These are phyloP conservation scores for Schizosaccharomyces versatilis DNA, from an alignment of 1,139 yeast species.

Conservation along the genomic window DNA sequence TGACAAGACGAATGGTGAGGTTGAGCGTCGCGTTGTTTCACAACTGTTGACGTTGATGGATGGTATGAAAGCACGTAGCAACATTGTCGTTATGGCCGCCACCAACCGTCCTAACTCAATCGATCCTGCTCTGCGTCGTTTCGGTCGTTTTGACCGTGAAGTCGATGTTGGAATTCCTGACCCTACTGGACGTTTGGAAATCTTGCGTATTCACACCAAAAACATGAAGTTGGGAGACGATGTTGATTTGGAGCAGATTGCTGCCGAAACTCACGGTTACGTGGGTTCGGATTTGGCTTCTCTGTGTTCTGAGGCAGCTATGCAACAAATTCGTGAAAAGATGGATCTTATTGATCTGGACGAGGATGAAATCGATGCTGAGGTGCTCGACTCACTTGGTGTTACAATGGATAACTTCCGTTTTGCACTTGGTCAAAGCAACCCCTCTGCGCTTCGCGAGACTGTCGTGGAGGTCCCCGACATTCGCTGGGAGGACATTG, in stretches of 20 bases:
- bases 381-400: conserved; percentile 83
- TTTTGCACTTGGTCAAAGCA: conserved; percentile 91
- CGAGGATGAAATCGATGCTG: conserved; percentile 95
- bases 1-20: conserved; percentile 98
- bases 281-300: conserved; percentile 93
- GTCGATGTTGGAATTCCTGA: conserved; percentile 98
- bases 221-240: conserved; percentile 92
- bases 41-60: conserved; percentile 94
- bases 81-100: conserved; percentile 83
- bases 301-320: conserved; percentile 94
- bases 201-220: conserved; percentile 78
- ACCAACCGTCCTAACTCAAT: conserved; percentile 96
- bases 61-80: conserved; percentile 97
- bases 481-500: conserved; percentile 95
- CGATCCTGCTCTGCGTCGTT: conserved; percentile 94
- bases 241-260: conserved; percentile 84
- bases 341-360: conserved; percentile 95
- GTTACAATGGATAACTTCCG: conserved; percentile 98
- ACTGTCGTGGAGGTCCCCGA: conserved; percentile 96
- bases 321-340: conserved; percentile 96
- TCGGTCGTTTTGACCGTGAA: conserved; percentile 97
- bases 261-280: conserved; percentile 85
- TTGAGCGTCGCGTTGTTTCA: conserved; percentile 91
- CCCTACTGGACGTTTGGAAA: conserved; percentile 94
- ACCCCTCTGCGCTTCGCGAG: conserved; percentile 97